phyloP scores from a whole-genome alignment of 495 filamentous ascomycete species.

The Polyplosphaeria fusca region DNA sequence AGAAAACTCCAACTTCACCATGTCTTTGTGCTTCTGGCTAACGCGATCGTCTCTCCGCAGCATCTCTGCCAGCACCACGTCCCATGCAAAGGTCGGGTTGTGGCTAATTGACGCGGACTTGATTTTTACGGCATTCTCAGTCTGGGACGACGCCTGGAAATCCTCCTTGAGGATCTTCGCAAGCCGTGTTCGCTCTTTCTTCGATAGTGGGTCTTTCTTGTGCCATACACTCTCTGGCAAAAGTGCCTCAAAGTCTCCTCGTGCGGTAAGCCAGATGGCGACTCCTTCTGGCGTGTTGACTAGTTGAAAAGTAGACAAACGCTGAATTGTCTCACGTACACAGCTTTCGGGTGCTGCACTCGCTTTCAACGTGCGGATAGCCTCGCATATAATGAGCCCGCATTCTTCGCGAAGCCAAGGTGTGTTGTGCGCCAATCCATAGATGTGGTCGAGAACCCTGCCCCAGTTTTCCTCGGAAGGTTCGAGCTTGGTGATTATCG shows the following conservation, averaged over 20 bases:
- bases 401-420: constrained; percentile 87
- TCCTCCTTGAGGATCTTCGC: constrained; percentile 77
- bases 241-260: constrained; percentile 57
- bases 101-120: constrained; percentile 65
- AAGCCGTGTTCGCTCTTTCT: constrained; percentile 59
- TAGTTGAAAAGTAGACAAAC: constrained; percentile 59
- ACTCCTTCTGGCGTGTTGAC: constrained; percentile 80
- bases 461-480: constrained; percentile 54
- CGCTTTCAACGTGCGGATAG: constrained; percentile 42
- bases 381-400: constrained; percentile 61
- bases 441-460: constrained; percentile 58
- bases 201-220: constrained; percentile 64
- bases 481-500: constrained; percentile 60
- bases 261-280: constrained; percentile 75
- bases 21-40: constrained; percentile 33
- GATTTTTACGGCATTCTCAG: constrained; percentile 43
- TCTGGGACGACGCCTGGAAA: constrained; percentile 48
- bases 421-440: constrained; percentile 60
- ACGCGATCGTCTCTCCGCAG: constrained; percentile 27
- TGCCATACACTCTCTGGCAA: constrained; percentile 72
- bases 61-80: constrained; percentile 59
- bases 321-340: constrained; percentile 60
- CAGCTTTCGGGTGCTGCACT: constrained; percentile 45
- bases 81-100: constrained; percentile 86
- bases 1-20: constrained; percentile 52